Percentiles rank a stretch among this genome's conserved stretches.
Conservation (phyloP, 108 stramenopile genomes). For the Pseudonitzschia multiseries region DNA sequence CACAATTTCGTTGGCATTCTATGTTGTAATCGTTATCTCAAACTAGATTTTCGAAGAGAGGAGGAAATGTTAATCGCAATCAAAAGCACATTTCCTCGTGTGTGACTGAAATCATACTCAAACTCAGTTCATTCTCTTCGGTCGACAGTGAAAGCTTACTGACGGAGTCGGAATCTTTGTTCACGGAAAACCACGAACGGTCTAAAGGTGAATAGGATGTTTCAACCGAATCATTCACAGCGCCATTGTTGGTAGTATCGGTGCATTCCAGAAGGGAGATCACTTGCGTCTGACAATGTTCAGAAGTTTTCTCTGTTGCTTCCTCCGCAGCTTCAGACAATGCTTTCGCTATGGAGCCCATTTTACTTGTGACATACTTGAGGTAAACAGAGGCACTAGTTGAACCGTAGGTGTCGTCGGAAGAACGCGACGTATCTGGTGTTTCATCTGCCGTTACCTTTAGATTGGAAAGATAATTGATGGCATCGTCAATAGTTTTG, state of each 20-base stretch:
- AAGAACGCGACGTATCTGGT: neutral
- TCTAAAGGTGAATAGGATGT: neutral
- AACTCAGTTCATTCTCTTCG: neutral
- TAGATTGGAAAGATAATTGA: neutral
- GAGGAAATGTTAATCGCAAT: no score
- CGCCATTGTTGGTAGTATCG: neutral
- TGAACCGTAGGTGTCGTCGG: neutral
- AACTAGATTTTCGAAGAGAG: no score
- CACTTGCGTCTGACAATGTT: neutral
- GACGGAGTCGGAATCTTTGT: conserved; percentile 9
- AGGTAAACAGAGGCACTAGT: neutral
- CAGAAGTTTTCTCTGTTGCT: neutral
- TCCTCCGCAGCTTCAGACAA: neutral
- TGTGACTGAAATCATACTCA: neutral
- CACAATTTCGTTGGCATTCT: no score
- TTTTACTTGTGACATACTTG: neutral
- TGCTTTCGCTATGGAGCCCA: neutral
- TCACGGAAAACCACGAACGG: conserved; percentile 3
- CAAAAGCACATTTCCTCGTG: neutral
- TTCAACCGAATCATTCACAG: neutral
- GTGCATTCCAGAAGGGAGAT: neutral
- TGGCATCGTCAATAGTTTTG: neutral
- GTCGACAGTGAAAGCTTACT: neutral
- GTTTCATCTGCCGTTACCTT: neutral
- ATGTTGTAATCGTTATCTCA: no score